A percentile compares a stretch with the other conserved stretches of the same genome.
These are phyloP conservation scores for Tricholoma sp. DNA, from an alignment of 768 basidiomycete species.

Conservation along the genomic window DNA sequence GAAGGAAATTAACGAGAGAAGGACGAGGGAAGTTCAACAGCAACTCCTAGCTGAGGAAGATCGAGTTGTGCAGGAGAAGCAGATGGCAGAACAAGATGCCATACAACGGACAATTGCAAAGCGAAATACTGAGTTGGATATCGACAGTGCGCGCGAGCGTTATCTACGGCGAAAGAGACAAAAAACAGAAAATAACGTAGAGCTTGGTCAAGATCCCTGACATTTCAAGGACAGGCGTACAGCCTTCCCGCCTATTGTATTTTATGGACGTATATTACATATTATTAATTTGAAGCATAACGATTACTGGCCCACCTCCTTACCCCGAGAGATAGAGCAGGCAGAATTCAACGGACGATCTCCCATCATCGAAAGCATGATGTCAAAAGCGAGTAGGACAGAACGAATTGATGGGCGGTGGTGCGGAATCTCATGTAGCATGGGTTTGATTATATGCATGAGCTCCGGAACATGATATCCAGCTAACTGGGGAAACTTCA, in stretches of 20 bases:
- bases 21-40: constrained; percentile 67
- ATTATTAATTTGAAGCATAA: neutral
- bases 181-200: constrained; percentile 47
- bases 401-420: constrained; percentile 45
- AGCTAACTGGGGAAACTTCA: constrained; percentile 37
- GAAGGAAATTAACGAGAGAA: constrained; percentile 79
- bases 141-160: constrained; percentile 69
- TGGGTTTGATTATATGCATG: constrained; percentile 47
- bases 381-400: constrained; percentile 50
- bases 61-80: constrained; percentile 50
- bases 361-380: constrained; percentile 37
- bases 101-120: constrained; percentile 61
- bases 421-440: constrained; percentile 51
- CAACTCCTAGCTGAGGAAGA: constrained; percentile 77
- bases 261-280: neutral
- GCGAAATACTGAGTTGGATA: constrained; percentile 70
- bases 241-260: neutral
- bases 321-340: constrained; percentile 13
- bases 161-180: constrained; percentile 78
- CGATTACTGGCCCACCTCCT: neutral
- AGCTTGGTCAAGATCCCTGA: neutral
- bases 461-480: constrained; percentile 57
- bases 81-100: constrained; percentile 58
- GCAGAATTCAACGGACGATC: constrained; percentile 23
- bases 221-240: neutral